Conservation (phyloP, 345 rosid species). For the Arabidopsis suecica region DNA sequence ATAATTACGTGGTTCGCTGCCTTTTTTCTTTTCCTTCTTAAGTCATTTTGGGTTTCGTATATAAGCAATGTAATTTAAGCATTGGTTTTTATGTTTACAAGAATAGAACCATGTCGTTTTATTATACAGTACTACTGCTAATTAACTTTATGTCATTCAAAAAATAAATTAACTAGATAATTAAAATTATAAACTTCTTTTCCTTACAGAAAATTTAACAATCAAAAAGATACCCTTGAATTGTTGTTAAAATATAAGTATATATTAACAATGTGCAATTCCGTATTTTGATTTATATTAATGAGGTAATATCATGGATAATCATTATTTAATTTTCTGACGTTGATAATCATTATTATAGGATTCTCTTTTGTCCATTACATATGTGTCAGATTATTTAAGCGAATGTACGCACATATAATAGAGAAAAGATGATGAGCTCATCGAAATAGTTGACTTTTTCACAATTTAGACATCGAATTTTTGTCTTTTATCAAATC, state of each 20-base stretch:
- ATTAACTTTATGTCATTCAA: no score
- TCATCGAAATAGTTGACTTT: slow-evolving; percentile 43
- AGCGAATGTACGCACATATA: slow-evolving; percentile 1
- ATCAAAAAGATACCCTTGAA: not conserved
- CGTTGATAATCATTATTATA: slow-evolving; percentile 7
- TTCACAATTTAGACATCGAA: slow-evolving; percentile 12
- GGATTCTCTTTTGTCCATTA: not conserved
- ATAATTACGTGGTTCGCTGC: no score
- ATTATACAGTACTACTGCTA: no score
- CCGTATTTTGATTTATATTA: not conserved
- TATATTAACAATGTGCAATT: not conserved
- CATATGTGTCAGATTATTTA: not conserved
- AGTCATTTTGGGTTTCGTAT: no score
- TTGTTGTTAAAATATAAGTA: not conserved
- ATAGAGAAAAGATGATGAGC: slow-evolving; percentile 10
- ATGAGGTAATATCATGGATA: not conserved
- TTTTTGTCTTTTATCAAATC: slow-evolving; percentile 30
- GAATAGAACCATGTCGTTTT: no score
- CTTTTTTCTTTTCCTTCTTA: no score
- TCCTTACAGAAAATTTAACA: no score
- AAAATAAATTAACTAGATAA: no score
- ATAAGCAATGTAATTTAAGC: no score
- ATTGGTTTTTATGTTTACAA: no score
- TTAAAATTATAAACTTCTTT: no score
- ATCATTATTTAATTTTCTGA: not conserved